Evolutionary conservation across 352 stramenopile species (phyloP), one percentile per base, ranked within the genome.

Genomic region (Phytophthora ohioensis): DNA sequence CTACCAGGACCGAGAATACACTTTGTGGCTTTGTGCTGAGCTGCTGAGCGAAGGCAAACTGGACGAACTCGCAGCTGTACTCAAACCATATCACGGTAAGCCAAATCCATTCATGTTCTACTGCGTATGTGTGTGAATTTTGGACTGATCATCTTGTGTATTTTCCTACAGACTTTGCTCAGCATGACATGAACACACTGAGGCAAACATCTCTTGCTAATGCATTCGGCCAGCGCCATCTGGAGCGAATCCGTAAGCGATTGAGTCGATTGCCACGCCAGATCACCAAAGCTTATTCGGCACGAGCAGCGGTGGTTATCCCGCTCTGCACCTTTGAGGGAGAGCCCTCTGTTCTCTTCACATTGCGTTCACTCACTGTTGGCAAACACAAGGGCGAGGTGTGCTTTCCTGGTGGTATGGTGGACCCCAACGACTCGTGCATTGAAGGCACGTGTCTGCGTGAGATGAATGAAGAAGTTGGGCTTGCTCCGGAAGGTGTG

Each of bases 391-490:
- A 97, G 64, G 96, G 96, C 36, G 93, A 99, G 78, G 93, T 99
- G 10, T 99, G 96, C 78, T 99, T 99, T 73, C 97, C 97, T 2
- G 97, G 97, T 5, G 97, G 97, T 4, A 98, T 98, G 87, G 92
- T 98, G 64, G 94, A 98, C 73, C 81, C 82, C n/a, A 83, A 86
- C 38, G 81, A 98, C 68, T 94, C 84, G 61, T 98, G 92, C 35
- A 99, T 99, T 67, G 91, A 99, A 48, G 83, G 91, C 61, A 99
- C 97, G n/a, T 98, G 95, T 74, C 78, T 99, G 34, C 86, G 97
- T 27, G 97, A 99, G 80, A 98, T 99, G 96, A 93, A 98, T 51
- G 97, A 99, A 80, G 97, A 99, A 78, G 96, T 99, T 58, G 96
- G 94, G 2, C 84, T 98, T 56, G 81, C 75, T 0, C 75, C 86